These are phyloP conservation scores for Coemansia sp. DNA, from an alignment of 192 early-diverging fungal species.

Conservation along the genomic window DNA sequence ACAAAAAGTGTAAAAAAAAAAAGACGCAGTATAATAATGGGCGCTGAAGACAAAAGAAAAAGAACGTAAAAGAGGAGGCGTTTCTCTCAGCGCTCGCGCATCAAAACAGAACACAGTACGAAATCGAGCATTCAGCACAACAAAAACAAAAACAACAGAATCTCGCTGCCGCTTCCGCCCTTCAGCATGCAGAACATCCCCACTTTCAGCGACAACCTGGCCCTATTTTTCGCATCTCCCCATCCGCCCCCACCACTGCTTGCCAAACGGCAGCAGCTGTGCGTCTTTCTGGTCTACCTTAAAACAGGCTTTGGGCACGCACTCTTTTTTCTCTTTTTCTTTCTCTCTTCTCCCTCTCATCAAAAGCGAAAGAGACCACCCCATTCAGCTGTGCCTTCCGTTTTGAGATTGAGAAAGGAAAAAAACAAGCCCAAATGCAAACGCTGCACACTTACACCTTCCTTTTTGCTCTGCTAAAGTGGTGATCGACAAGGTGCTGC, in stretches of 20 bases:
- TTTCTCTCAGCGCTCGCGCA: not conserved
- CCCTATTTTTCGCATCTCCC: not conserved
- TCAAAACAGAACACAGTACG: conserved; percentile 11
- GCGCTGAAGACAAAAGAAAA: conserved; percentile 10
- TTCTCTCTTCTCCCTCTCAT: not conserved
- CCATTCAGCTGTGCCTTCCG: not conserved
- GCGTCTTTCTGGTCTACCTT: too few species aligned
- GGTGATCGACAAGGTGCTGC: conserved; percentile 1
- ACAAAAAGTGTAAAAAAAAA: conserved; percentile 11
- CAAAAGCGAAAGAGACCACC: not conserved
- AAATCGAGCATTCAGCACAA: not conserved
- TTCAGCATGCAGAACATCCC: not conserved
- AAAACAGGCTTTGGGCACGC: too few species aligned
- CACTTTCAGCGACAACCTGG: not conserved
- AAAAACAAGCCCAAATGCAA: not conserved
- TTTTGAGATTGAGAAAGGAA: not conserved
- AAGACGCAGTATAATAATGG: conserved; percentile 19
- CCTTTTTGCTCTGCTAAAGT: not conserved
- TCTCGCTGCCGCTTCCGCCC: not conserved
- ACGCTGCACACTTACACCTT: not conserved
- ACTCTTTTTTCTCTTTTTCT: not conserved
- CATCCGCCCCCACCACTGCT: not conserved
- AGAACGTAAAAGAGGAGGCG: not conserved
- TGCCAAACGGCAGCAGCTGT: not conserved
- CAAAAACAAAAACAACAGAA: conserved; percentile 2